A percentile compares a stretch with the other conserved stretches of the same genome.
These are phyloP conservation scores for Leishmania guyanensis DNA, from an alignment of 208 protist species.

Conservation along the genomic window DNA sequence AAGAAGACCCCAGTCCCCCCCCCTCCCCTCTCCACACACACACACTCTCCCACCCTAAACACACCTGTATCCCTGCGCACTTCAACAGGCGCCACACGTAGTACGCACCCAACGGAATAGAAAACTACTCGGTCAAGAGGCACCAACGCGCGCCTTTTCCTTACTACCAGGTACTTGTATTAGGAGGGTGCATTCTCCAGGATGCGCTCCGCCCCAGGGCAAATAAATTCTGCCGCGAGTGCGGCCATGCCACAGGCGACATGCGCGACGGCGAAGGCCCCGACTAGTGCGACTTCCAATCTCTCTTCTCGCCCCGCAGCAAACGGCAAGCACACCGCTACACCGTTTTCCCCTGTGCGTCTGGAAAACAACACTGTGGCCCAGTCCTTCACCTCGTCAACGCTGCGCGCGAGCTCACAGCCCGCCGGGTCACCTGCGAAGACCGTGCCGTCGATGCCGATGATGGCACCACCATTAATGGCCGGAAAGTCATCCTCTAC, in stretches of 20 bases:
- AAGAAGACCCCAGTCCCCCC: not conserved
- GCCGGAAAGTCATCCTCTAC: not conserved
- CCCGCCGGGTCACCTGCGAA: not conserved
- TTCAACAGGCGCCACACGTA: not conserved
- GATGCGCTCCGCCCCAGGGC: not conserved
- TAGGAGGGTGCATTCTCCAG: not conserved
- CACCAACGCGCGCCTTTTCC: not conserved
- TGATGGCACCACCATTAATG: not conserved
- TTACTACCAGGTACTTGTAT: not conserved
- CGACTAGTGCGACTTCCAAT: not conserved
- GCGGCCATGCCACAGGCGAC: not conserved
- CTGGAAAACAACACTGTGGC: not conserved
- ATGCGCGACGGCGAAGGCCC: not conserved
- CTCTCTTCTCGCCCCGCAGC: constrained; percentile 4
- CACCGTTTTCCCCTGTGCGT: not conserved
- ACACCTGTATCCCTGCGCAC: not conserved
- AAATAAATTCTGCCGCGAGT: not conserved
- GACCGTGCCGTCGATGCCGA: not conserved
- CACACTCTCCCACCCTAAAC: not conserved
- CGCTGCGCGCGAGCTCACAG: constrained; percentile 2
- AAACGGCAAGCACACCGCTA: not conserved
- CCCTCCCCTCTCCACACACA: too few species aligned
- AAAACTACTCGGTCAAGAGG: not conserved
- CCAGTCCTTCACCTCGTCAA: not conserved
- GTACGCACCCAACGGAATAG: not conserved